Percentiles rank a stretch among this genome's conserved stretches.
These are phyloP conservation scores for Fusarium falciforme DNA, from an alignment of 2,329 filamentous ascomycete species.

Conservation along the genomic window DNA sequence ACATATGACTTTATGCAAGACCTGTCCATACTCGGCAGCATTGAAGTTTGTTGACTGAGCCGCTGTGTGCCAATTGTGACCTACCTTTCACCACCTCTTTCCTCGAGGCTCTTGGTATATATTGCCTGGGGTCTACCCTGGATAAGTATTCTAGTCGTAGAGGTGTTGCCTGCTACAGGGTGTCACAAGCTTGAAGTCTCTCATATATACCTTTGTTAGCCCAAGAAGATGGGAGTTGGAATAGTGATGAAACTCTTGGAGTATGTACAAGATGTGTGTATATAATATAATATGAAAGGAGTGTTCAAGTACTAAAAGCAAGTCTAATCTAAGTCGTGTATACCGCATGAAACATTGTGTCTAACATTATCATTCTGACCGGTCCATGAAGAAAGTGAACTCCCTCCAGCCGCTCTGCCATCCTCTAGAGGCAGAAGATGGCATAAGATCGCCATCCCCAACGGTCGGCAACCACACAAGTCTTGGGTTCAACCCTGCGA, in stretches of 20 bases:
- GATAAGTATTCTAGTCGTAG: background rate
- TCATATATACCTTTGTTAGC: background rate
- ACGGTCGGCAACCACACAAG: background rate
- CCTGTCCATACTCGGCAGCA: background rate
- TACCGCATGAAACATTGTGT: background rate
- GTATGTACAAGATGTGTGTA: background rate
- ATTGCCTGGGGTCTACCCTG: too few species aligned
- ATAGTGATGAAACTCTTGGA: background rate
- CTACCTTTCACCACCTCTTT: too few species aligned
- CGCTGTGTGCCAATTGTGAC: background rate
- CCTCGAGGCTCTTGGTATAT: too few species aligned
- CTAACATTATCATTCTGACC: background rate
- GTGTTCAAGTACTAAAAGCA: background rate
- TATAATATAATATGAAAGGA: background rate
- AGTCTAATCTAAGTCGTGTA: background rate
- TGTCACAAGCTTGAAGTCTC: background rate
- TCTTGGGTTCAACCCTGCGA: background rate
- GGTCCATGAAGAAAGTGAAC: background rate
- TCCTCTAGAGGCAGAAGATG: background rate
- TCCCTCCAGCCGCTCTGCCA: background rate
- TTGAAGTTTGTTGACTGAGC: background rate
- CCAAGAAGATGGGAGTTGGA: background rate
- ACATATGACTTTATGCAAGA: conserved; percentile 17
- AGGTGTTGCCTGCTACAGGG: background rate
- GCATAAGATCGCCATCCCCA: background rate